These are phyloP conservation scores for Dactylellina haptotyla DNA, from an alignment of 2,329 filamentous ascomycete genomes.

Conservation along the genomic window DNA sequence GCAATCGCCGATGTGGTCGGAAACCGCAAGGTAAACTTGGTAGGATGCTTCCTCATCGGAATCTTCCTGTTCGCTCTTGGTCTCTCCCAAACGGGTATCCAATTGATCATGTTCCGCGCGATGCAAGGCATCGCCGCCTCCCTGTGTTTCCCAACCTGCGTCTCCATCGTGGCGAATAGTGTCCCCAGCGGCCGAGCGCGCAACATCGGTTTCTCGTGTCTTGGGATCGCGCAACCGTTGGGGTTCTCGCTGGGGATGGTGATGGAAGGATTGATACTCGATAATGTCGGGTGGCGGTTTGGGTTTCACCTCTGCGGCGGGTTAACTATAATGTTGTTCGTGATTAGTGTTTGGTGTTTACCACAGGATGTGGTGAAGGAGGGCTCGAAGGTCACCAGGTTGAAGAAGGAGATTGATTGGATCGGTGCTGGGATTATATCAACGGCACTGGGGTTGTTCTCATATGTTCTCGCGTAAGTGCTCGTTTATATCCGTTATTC, in stretches of 20 bases:
- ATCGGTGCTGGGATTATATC: background rate
- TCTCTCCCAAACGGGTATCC: background rate
- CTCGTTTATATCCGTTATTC: too few species aligned
- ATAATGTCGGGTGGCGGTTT: background rate
- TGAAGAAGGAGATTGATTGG: background rate
- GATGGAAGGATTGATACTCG: background rate
- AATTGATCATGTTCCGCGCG: constrained; percentile 3
- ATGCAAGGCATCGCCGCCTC: background rate
- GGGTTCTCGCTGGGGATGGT: background rate
- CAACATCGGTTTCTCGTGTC: background rate
- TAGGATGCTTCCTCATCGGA: background rate
- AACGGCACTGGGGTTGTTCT: background rate
- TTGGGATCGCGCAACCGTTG: background rate
- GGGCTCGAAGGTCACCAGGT: background rate
- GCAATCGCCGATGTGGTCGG: background rate
- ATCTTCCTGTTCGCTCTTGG: constrained; percentile 1
- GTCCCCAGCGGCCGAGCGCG: background rate
- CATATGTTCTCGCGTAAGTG: background rate
- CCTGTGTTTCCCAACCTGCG: background rate
- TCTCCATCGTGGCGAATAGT: background rate
- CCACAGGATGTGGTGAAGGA: background rate
- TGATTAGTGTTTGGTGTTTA: background rate
- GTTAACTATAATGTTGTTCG: background rate
- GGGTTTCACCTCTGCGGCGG: background rate
- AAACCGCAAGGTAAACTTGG: background rate